Conservation (phyloP, 1,284 basidiomycete genomes). For the Rhodotorula glutinis region DNA sequence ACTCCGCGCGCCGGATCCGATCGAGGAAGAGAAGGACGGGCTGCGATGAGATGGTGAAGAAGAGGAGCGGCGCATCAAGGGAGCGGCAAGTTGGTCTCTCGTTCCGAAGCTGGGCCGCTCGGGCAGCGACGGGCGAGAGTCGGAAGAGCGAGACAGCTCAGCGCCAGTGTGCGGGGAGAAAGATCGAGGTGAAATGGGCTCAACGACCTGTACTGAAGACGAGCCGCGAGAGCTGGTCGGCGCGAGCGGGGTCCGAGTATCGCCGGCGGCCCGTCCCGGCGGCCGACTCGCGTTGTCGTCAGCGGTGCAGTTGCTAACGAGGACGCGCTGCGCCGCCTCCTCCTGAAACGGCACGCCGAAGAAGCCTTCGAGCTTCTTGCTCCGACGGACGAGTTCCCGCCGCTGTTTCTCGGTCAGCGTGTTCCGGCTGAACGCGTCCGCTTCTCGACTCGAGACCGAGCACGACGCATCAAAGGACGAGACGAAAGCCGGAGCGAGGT, state of each 20-base stretch:
- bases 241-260: too few species aligned
- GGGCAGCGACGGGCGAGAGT: not conserved
- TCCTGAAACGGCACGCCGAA: conserved; percentile 25
- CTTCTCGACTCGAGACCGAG: not conserved
- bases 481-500: conserved; percentile 7
- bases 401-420: conserved; percentile 8
- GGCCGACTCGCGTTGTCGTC: not conserved
- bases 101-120: too few species aligned
- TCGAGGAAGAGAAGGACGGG: conserved; percentile 5
- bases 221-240: not conserved
- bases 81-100: not conserved
- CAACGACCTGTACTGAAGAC: not conserved
- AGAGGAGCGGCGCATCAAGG: conserved; percentile 10
- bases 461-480: not conserved
- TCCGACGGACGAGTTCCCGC: conserved; percentile 19
- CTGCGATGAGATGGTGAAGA: conserved; percentile 9
- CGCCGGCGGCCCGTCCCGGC: not conserved
- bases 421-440: conserved; percentile 13
- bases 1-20: not conserved
- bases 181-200: too few species aligned
- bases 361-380: conserved; percentile 32
- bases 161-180: too few species aligned
- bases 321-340: conserved; percentile 7
- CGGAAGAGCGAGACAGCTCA: not conserved
- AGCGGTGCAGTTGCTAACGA: not conserved